Evolutionary conservation across 768 basidiomycete species (phyloP).

Genomic region (Leccinellum luteum): DNA sequence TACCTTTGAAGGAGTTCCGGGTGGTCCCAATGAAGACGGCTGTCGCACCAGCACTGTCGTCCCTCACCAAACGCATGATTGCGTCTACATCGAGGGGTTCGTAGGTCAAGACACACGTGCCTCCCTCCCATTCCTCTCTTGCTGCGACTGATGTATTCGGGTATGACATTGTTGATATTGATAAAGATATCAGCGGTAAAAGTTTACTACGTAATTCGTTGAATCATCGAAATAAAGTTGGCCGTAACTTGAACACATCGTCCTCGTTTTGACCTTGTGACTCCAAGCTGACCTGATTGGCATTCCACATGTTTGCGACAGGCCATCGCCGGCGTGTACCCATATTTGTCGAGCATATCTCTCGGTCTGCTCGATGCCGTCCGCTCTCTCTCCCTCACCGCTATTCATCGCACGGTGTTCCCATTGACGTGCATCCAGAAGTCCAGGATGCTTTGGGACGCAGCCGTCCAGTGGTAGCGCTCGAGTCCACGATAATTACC

Average conservation of each 20-base stretch:
- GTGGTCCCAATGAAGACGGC: conserved; percentile 84
- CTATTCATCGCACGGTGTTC: conserved; percentile 14
- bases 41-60: conserved; percentile 67
- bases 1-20: conserved; percentile 84
- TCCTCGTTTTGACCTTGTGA: neutral
- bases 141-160: conserved; percentile 27
- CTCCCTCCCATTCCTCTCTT: conserved; percentile 23
- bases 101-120: conserved; percentile 55
- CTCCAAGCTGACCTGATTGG: neutral
- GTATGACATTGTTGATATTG: conserved; percentile 15
- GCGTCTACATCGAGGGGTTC: conserved; percentile 50
- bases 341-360: neutral
- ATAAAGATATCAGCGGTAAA: no score
- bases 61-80: conserved; percentile 61
- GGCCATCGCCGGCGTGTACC: conserved; percentile 2
- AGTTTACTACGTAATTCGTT: neutral
- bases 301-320: conserved; percentile 16
- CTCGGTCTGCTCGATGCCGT: conserved; percentile 4
- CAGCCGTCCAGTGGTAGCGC: conserved; percentile 73
- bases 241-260: neutral
- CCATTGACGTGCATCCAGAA: conserved; percentile 78
- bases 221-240: no score
- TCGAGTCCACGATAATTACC: conserved; percentile 90
- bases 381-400: neutral
- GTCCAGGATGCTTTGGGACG: conserved; percentile 74